Evolutionary conservation across 2,329 filamentous ascomycete species (phyloP).

Genomic region (Ramularia collo-cygni): DNA sequence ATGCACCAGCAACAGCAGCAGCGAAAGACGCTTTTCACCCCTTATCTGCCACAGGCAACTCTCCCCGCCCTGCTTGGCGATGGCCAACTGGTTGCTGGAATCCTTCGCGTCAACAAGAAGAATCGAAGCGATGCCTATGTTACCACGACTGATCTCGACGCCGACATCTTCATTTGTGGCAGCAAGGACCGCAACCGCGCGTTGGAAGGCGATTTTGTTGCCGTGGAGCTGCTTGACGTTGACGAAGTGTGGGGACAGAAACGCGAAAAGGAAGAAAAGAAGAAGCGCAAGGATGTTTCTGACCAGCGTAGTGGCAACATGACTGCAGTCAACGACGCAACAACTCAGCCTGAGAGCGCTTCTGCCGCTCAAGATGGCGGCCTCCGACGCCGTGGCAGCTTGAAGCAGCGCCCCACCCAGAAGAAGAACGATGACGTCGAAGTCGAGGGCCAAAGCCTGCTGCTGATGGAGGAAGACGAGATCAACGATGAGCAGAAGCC

Average conservation of each 20-base stretch:
- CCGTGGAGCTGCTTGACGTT: conserved; percentile 91
- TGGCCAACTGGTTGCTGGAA: conserved; percentile 90
- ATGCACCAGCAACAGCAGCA: conserved; percentile 75
- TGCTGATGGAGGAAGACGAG: conserved; percentile 96
- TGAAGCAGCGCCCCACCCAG: conserved; percentile 92
- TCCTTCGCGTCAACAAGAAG: conserved; percentile 98
- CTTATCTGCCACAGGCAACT: conserved; percentile 90
- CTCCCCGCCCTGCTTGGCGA: conserved; percentile 84
- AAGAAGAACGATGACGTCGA: conserved; percentile 99
- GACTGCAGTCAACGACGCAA: conserved; percentile 56
- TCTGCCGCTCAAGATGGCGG: conserved; percentile 66
- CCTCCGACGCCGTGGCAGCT: conserved; percentile 84
- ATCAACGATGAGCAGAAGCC: conserved; percentile 98
- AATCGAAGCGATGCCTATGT: conserved; percentile 98
- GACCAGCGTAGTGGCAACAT: conserved; percentile 77
- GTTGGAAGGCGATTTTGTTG: conserved; percentile 90
- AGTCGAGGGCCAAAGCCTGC: conserved; percentile 92
- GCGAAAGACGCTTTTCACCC: conserved; percentile 96
- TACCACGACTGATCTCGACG: conserved; percentile 87
- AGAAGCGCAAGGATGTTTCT: conserved; percentile 98
- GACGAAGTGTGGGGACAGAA: conserved; percentile 99
- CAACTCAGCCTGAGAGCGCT: conserved; percentile 52
- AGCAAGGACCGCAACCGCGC: conserved; percentile 98
- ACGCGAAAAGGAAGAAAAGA: conserved; percentile 99
- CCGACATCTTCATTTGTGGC: conserved; percentile 98